These are phyloP conservation scores for Neurospora sp. DNA, from an alignment of 495 filamentous ascomycete species.

Conservation along the genomic window DNA sequence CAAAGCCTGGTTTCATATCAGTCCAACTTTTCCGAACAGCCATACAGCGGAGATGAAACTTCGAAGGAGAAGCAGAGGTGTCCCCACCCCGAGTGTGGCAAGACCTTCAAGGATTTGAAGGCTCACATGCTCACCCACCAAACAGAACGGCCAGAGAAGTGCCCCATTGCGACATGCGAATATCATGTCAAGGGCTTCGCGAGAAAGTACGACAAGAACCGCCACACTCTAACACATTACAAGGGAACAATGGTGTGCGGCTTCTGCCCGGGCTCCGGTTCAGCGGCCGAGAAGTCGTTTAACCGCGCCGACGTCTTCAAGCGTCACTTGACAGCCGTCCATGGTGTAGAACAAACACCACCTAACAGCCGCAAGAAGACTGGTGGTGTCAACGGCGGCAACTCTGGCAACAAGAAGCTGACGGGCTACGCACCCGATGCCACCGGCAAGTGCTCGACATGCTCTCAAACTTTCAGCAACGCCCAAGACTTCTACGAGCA, in stretches of 20 bases:
- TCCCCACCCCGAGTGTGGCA: conserved; percentile 75
- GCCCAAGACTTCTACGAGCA: conserved; percentile 99
- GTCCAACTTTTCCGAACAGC: conserved; percentile 37
- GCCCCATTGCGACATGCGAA: conserved; percentile 87
- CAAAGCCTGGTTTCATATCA: conserved; percentile 22
- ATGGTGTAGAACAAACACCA: conserved; percentile 90
- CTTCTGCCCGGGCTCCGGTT: conserved; percentile 91
- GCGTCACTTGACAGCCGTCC: conserved; percentile 87
- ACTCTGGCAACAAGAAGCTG: conserved; percentile 42
- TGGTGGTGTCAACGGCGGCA: conserved; percentile 7
- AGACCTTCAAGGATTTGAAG: conserved; percentile 84
- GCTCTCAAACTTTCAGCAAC: conserved; percentile 79
- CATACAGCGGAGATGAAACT: conserved; percentile 41
- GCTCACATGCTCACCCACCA: conserved; percentile 97
- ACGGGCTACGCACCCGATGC: conserved; percentile 59
- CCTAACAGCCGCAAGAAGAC: conserved; percentile 88
- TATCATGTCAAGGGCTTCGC: conserved; percentile 96
- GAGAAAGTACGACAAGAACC: conserved; percentile 92
- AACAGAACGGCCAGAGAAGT: conserved; percentile 90
- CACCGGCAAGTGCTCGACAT: conserved; percentile 94
- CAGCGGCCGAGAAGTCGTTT: conserved; percentile 93
- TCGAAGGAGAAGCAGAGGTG: conserved; percentile 67
- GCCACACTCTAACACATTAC: conserved; percentile 96
- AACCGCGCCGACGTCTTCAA: conserved; percentile 99
- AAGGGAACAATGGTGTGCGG: conserved; percentile 99